Percentiles rank a stretch among this genome's conserved stretches.
Conservation (phyloP, 176 grass and related monocot genomes). For the Guadua angustifolia region DNA sequence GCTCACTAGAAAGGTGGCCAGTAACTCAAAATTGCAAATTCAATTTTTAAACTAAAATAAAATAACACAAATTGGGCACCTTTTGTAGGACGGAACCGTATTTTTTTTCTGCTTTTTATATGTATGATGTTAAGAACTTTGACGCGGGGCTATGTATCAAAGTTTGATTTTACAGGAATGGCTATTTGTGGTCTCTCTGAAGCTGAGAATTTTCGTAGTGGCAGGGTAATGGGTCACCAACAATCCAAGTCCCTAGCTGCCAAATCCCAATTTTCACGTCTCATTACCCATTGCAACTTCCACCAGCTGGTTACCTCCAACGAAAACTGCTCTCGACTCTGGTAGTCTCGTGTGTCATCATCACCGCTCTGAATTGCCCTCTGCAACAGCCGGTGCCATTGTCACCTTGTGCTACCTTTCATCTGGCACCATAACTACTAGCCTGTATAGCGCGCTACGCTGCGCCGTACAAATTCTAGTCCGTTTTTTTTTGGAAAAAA, state of each 20-base stretch:
- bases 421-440: background rate
- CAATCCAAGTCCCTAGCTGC: background rate
- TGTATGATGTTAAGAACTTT: constrained; percentile 6
- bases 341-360: no score
- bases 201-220: background rate
- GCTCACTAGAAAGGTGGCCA: no score
- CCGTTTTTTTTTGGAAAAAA: no score
- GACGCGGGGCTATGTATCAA: background rate
- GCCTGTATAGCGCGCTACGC: no score
- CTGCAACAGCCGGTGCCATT: background rate
- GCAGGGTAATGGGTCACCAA: background rate
- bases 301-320: no score
- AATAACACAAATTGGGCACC: no score
- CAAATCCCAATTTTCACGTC: background rate
- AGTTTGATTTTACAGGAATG: constrained; percentile 3
- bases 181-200: background rate
- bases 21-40: no score
- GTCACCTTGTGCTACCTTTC: background rate
- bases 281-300: background rate
- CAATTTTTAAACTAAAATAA: no score
- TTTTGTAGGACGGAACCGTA: no score
- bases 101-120: background rate
- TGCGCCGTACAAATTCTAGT: no score
- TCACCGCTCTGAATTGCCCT: background rate
- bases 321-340: background rate